Percentiles rank a stretch among this genome's conserved stretches.
phyloP scores from a whole-genome alignment of 192 early-diverging fungal species.

The Entomortierella lignicola region DNA sequence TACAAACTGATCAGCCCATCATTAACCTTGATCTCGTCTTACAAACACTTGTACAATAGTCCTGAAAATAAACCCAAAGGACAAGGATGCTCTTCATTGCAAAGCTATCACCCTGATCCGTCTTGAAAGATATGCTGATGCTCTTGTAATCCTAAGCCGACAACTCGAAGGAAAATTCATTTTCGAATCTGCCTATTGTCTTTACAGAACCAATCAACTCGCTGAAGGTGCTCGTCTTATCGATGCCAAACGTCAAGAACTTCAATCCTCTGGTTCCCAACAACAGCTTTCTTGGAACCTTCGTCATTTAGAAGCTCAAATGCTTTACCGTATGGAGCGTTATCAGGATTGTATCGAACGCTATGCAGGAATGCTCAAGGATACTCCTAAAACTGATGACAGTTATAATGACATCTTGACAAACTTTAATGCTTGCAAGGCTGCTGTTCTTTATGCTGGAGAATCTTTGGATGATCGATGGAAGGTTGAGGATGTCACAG shows the following conservation, averaged over 20 bases:
- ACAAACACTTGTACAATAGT: no score
- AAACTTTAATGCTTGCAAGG: constrained; percentile 64
- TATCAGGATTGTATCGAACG: constrained; percentile 59
- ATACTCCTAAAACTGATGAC: constrained; percentile 53
- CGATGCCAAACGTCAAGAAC: constrained; percentile 35
- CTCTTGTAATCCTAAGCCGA: constrained; percentile 55
- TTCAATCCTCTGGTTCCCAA: constrained; percentile 10
- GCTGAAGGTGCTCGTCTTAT: constrained; percentile 58
- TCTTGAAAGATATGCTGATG: constrained; percentile 66
- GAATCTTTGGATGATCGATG: constrained; percentile 33
- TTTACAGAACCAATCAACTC: constrained; percentile 71
- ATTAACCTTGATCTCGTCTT: not conserved
- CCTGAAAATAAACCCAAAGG: constrained; percentile 56
- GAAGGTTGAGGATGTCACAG: constrained; percentile 36
- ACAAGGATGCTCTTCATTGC: constrained; percentile 65
- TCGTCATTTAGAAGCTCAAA: constrained; percentile 73
- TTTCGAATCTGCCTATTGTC: constrained; percentile 73
- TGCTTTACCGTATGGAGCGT: constrained; percentile 73
- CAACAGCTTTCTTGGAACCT: constrained; percentile 47
- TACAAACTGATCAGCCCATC: not conserved
- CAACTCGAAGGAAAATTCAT: constrained; percentile 54
- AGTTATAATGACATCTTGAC: constrained; percentile 63
- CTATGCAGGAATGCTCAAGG: constrained; percentile 56
- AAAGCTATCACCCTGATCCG: constrained; percentile 69
- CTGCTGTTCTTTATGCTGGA: constrained; percentile 58